Evolutionary conservation across 805 yeast species (phyloP).

Genomic region (Yarrowia phangngaensis): DNA sequence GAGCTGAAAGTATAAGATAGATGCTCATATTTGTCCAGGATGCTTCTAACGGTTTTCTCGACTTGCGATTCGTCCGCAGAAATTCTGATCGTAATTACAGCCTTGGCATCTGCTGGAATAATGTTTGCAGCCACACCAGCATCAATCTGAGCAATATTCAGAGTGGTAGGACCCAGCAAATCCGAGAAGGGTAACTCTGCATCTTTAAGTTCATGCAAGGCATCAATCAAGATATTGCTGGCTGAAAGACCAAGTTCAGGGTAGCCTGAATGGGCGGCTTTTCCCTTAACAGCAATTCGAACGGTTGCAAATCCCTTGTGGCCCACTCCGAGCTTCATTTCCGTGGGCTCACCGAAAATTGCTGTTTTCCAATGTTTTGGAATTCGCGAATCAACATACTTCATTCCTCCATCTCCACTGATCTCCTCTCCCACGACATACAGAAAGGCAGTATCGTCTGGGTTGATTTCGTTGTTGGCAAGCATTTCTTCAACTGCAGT

Average conservation of each 20-base stretch:
- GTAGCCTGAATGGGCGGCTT: constrained; percentile 63
- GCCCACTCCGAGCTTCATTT: constrained; percentile 61
- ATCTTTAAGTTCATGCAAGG: constrained; percentile 46
- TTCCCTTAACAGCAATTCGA: constrained; percentile 48
- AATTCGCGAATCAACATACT: background rate
- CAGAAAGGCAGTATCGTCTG: constrained; percentile 56
- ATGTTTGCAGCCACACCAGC: constrained; percentile 69
- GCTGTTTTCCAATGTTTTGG: constrained; percentile 53
- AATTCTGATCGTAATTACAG: constrained; percentile 51
- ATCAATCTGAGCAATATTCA: constrained; percentile 54
- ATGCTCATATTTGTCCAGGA: constrained; percentile 37
- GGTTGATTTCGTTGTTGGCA: constrained; percentile 44
- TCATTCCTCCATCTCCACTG: constrained; percentile 53
- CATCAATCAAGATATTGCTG: constrained; percentile 51
- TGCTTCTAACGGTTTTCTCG: constrained; percentile 39
- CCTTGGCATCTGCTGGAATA: constrained; percentile 55
- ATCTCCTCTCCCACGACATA: constrained; percentile 71
- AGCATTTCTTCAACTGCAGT: constrained; percentile 51
- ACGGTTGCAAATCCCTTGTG: constrained; percentile 58
- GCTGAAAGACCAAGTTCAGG: constrained; percentile 68
- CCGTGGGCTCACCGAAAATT: constrained; percentile 75
- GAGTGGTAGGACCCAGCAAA: constrained; percentile 56
- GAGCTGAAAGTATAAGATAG: constrained; percentile 35
- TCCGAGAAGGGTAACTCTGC: constrained; percentile 50
- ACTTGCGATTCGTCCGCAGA: constrained; percentile 48